phyloP scores from a whole-genome alignment of 768 basidiomycete species.

The Melanogaster broomeanus region DNA sequence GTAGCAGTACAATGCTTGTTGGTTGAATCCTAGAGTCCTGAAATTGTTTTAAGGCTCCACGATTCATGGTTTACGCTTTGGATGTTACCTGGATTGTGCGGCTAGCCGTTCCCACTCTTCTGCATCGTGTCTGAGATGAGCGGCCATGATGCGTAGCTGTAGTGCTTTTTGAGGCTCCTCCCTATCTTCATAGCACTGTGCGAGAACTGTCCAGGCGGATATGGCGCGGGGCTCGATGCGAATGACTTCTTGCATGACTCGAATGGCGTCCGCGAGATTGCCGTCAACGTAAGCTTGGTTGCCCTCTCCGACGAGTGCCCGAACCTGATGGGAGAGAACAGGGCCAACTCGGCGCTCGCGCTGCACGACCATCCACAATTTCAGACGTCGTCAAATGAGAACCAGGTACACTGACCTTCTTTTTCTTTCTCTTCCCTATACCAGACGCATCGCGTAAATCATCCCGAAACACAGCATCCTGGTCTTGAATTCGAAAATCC shows the following conservation, averaged over 20 bases:
- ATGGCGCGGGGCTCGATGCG: slow-evolving; percentile 87
- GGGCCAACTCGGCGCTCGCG: slow-evolving; percentile 55
- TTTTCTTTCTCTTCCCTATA: slow-evolving; percentile 53
- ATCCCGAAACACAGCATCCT: slow-evolving; percentile 69
- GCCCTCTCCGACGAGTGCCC: slow-evolving; percentile 77
- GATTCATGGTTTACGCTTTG: slow-evolving; percentile 46
- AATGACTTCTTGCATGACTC: slow-evolving; percentile 88
- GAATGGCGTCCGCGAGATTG: slow-evolving; percentile 66
- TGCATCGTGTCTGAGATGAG: slow-evolving; percentile 80
- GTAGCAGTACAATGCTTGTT: slow-evolving; percentile 92
- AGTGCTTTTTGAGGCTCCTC: slow-evolving; percentile 69
- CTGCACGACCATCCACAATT: slow-evolving; percentile 7
- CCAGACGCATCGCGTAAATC: slow-evolving; percentile 76
- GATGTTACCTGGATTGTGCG: slow-evolving; percentile 62
- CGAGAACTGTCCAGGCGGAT: slow-evolving; percentile 86
- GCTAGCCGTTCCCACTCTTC: slow-evolving; percentile 90
- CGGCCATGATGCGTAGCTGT: slow-evolving; percentile 85
- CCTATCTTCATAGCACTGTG: slow-evolving; percentile 77
- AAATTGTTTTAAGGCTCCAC: slow-evolving; percentile 67
- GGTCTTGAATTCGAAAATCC: slow-evolving; percentile 72
- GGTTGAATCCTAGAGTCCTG: slow-evolving; percentile 67
- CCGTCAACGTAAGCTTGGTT: slow-evolving; percentile 84
- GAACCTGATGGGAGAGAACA: slow-evolving; percentile 67
- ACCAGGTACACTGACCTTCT: slow-evolving; percentile 38
- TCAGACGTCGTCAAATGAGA: background rate